These are phyloP conservation scores for Cnidoscolus chayamansa DNA, from an alignment of 441 rosid genomes.

Conservation along the genomic window DNA sequence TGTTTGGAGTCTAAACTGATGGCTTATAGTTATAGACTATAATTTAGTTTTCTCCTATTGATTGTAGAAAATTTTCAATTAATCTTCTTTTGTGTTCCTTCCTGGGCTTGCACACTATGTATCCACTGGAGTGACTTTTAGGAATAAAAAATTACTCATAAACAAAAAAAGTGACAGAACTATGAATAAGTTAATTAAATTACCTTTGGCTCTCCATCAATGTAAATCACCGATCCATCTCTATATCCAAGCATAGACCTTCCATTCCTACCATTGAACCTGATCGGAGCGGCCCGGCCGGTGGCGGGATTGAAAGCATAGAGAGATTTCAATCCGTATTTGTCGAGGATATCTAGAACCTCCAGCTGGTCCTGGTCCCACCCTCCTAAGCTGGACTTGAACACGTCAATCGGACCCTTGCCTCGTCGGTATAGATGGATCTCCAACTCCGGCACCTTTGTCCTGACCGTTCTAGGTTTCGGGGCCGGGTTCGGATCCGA, in stretches of 20 bases:
- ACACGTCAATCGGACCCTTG: slow-evolving; percentile 78
- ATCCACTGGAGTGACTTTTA: too few species aligned
- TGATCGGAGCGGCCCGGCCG: slow-evolving; percentile 77
- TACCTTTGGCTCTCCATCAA: slow-evolving; percentile 91
- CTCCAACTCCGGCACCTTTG: slow-evolving; percentile 71
- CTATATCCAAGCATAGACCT: slow-evolving; percentile 60
- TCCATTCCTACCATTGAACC: slow-evolving; percentile 68
- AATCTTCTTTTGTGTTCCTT: neutral
- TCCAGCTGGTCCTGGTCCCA: slow-evolving; percentile 90
- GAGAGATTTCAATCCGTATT: slow-evolving; percentile 64
- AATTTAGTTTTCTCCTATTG: neutral
- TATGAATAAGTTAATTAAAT: neutral
- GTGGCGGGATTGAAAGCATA: slow-evolving; percentile 60
- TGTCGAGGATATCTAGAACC: slow-evolving; percentile 66
- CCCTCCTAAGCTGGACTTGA: slow-evolving; percentile 68
- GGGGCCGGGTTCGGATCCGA: slow-evolving; percentile 16
- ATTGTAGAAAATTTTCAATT: neutral
- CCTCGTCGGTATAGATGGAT: slow-evolving; percentile 63
- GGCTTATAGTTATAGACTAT: neutral
- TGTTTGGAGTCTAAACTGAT: neutral
- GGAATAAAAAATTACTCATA: too few species aligned
- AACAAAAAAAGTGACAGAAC: too few species aligned
- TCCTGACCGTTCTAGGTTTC: slow-evolving; percentile 32
- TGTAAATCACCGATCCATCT: slow-evolving; percentile 62
- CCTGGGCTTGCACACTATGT: neutral